Evolutionary conservation across 352 stramenopile genomes (phyloP).

Genomic region (Phytophthora rubi): DNA sequence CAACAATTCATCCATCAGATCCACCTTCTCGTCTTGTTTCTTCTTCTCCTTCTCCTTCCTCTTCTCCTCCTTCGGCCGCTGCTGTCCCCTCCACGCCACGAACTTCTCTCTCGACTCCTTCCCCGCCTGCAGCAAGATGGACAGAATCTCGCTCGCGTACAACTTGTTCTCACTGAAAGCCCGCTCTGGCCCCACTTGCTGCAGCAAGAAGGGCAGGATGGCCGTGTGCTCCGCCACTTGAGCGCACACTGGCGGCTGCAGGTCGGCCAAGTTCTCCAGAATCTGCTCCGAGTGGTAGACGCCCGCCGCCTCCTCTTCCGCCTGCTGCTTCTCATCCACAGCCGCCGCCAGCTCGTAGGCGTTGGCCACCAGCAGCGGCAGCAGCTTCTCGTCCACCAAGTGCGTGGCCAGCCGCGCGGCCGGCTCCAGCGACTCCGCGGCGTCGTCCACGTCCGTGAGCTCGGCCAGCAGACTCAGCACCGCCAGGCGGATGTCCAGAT

Average conservation of each 20-base stretch:
- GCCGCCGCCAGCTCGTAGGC: conserved; percentile 46
- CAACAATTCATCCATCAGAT: conserved; percentile 93
- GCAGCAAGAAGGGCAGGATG: conserved; percentile 68
- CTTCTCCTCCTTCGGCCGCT: conserved; percentile 7
- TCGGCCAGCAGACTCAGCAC: conserved; percentile 69
- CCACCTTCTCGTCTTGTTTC: conserved; percentile 28
- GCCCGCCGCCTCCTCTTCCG: conserved; percentile 72
- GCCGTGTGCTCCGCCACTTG: conserved; percentile 53
- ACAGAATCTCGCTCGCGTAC: conserved; percentile 85
- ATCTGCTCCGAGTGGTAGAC: conserved; percentile 87
- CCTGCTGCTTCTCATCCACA: conserved; percentile 24
- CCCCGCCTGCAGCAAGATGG: conserved; percentile 82
- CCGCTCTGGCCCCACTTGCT: conserved; percentile 44
- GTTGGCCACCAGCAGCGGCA: conserved; percentile 57
- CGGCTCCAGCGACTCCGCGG: conserved; percentile 46
- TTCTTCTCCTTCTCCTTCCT: conserved; percentile 17
- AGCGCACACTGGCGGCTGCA: conserved; percentile 55
- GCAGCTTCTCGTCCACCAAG: conserved; percentile 67
- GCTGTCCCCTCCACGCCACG: conserved; percentile 35
- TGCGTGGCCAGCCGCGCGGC: conserved; percentile 52
- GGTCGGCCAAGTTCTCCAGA: conserved; percentile 77
- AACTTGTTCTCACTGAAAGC: conserved; percentile 80
- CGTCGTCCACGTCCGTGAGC: conserved; percentile 76
- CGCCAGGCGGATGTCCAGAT: conserved; percentile 73
- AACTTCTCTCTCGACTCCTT: conserved; percentile 46